Evolutionary conservation across 495 filamentous ascomycete species (phyloP).

Genomic region (Annulohypoxylon maeteangense): DNA sequence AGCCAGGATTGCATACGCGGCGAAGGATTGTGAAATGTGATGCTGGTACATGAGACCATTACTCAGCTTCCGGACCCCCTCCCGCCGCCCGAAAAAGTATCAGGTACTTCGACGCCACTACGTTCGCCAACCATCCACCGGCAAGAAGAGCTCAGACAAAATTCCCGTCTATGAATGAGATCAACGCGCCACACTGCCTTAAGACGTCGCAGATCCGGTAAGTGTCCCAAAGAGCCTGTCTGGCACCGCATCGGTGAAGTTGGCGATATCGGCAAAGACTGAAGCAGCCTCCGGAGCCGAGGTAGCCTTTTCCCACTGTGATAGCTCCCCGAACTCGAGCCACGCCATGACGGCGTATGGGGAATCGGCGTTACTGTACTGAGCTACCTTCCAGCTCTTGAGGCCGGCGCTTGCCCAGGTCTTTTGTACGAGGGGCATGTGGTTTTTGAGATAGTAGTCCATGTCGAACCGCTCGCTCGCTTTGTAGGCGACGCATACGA

Average conservation of each 20-base stretch:
- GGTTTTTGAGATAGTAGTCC: slow-evolving; percentile 41
- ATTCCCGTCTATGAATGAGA: background rate
- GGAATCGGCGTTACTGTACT: slow-evolving; percentile 29
- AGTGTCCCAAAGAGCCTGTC: background rate
- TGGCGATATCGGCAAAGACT: slow-evolving; percentile 40
- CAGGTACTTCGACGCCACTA: no score
- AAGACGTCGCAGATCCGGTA: background rate
- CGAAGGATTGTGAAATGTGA: no score
- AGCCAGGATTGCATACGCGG: no score
- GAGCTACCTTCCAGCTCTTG: slow-evolving; percentile 41
- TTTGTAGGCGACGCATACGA: slow-evolving; percentile 23
- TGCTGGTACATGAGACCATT: no score
- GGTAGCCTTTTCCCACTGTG: slow-evolving; percentile 11
- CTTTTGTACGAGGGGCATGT: slow-evolving; percentile 45
- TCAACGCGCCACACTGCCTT: no score
- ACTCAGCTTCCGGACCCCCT: background rate
- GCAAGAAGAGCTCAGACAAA: background rate
- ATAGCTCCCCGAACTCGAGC: slow-evolving; percentile 38
- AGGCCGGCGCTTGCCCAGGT: slow-evolving; percentile 35
- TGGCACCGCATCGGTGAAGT: slow-evolving; percentile 30
- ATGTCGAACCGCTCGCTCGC: slow-evolving; percentile 35
- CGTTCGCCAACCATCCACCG: no score
- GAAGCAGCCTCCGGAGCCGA: slow-evolving; percentile 4
- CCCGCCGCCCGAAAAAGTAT: no score
- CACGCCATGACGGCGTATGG: slow-evolving; percentile 31